These are phyloP conservation scores for Flaveria linearis DNA, from an alignment of 129 eudicot species.

Conservation along the genomic window DNA sequence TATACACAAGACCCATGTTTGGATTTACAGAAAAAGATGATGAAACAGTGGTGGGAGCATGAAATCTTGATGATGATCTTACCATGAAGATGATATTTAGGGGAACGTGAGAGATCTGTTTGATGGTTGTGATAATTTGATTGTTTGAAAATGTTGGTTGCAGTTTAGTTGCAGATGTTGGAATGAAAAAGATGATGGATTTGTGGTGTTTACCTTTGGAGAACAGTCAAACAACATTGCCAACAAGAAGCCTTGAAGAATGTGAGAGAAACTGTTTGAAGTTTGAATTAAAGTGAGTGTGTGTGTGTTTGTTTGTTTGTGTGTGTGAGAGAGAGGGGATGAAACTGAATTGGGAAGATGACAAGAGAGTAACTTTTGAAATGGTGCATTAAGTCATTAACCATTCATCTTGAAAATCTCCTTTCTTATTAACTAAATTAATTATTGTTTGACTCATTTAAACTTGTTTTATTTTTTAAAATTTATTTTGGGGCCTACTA, in stretches of 20 bases:
- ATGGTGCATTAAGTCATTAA: slow-evolving; percentile 28
- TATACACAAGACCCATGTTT: slow-evolving; percentile 30
- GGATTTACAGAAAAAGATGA: neutral
- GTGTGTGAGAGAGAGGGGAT: slow-evolving; percentile 7
- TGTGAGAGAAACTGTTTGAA: slow-evolving; percentile 35
- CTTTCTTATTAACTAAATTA: slow-evolving; percentile 15
- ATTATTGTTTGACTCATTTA: slow-evolving; percentile 23
- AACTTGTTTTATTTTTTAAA: neutral
- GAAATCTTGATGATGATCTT: neutral
- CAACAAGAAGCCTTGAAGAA: slow-evolving; percentile 36
- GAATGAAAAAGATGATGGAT: slow-evolving; percentile 7
- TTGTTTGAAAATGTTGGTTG: slow-evolving; percentile 23
- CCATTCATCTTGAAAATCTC: slow-evolving; percentile 36
- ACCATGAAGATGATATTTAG: neutral
- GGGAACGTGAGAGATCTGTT: slow-evolving; percentile 26
- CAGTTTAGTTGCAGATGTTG: neutral
- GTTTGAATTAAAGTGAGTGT: slow-evolving; percentile 46
- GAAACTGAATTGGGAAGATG: slow-evolving; percentile 39
- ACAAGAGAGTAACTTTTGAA: slow-evolving; percentile 45
- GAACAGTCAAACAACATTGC: slow-evolving; percentile 15
- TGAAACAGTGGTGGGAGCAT: neutral
- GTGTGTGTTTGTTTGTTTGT: neutral
- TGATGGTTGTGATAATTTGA: slow-evolving; percentile 24
- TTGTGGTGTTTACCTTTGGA: slow-evolving; percentile 27
- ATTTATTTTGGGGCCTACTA: too few relatives aligned